Percentiles rank a stretch among this genome's conserved stretches.
These are phyloP conservation scores for Boletus rubroflammeus DNA, from an alignment of 768 basidiomycete species.

Conservation along the genomic window DNA sequence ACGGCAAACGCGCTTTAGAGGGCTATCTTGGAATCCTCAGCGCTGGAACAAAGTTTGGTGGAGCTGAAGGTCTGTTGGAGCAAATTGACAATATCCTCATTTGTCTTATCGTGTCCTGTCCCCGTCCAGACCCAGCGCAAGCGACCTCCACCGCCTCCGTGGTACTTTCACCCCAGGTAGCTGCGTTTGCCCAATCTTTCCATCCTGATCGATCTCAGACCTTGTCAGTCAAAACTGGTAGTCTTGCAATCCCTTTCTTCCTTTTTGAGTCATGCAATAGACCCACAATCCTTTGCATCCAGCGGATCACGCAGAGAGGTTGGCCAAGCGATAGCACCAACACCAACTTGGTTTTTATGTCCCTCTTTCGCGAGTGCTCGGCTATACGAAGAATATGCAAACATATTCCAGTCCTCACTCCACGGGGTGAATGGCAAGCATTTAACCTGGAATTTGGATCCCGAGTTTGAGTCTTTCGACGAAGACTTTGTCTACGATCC, in stretches of 20 bases:
- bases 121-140: slow-evolving; percentile 24
- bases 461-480: slow-evolving; percentile 21
- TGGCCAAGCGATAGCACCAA: slow-evolving; percentile 14
- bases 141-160: slow-evolving; percentile 65
- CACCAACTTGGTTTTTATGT: slow-evolving; percentile 62
- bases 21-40: slow-evolving; percentile 80
- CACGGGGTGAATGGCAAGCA: slow-evolving; percentile 15
- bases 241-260: slow-evolving; percentile 67
- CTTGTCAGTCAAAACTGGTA: slow-evolving; percentile 68
- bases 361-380: slow-evolving; percentile 51
- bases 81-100: not conserved
- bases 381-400: slow-evolving; percentile 54
- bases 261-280: slow-evolving; percentile 55
- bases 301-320: slow-evolving; percentile 12
- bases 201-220: slow-evolving; percentile 3
- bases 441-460: slow-evolving; percentile 25
- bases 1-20: slow-evolving; percentile 65
- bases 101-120: not conserved
- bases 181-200: not conserved
- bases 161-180: slow-evolving; percentile 59
- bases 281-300: slow-evolving; percentile 16
- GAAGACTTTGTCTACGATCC: slow-evolving; percentile 32
- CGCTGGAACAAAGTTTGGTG: slow-evolving; percentile 60
- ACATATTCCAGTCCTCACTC: slow-evolving; percentile 35
- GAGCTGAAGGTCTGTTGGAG: slow-evolving; percentile 44